Evolutionary conservation across 2,329 filamentous ascomycete genomes (phyloP), one percentile per base, ranked within the genome.

Genomic region (Microdochium nivale): DNA sequence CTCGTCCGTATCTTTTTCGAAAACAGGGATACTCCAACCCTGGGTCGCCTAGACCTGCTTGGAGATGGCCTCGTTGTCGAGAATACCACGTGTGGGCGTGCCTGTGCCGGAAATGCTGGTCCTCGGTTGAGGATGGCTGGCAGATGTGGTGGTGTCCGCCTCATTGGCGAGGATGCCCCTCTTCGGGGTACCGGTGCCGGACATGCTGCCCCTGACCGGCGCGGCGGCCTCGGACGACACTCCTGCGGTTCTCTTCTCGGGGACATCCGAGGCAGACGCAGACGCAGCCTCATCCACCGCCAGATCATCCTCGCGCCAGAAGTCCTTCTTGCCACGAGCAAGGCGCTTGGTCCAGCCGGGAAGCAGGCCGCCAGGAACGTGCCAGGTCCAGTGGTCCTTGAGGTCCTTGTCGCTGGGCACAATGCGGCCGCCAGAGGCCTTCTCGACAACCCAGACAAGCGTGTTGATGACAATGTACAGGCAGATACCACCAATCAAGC

Each of bases 311-410:
- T 69, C 65, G 35, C 74, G 74, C 87, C 87, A 90, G 64, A 91
- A 91, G 59, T 86, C 79, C 69, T 78, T 86, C 73, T 89, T 87
- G 25, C 88, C 88, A 35, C 70, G 70, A 0, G 68, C 64, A 3
- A 86, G 70, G 27, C 89, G 78, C 52, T 75, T 72, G 49, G 90
- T 63, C 89, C 89, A 95, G 0, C 80, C 81, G 0, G 89, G 88
- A 25, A 91, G 68, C 49, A 94, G 69, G 1, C 88, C 88, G 16
- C 88, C 88, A 1, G 84, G 80, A 27, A 91, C 78, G 61, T 80
- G 83, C 72, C 83, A 92, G 0, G 87, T 88, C 90, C 89, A 95
- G 10, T 77, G 80, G 53, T 94, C 89, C 66, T 89, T 88, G 60
- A 86, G 74, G 8, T 86, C 77, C 69, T 89, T 87, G 68, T 91